These are phyloP conservation scores for Aureobasidium namibiae DNA, from an alignment of 2,329 filamentous ascomycete species.

Conservation along the genomic window DNA sequence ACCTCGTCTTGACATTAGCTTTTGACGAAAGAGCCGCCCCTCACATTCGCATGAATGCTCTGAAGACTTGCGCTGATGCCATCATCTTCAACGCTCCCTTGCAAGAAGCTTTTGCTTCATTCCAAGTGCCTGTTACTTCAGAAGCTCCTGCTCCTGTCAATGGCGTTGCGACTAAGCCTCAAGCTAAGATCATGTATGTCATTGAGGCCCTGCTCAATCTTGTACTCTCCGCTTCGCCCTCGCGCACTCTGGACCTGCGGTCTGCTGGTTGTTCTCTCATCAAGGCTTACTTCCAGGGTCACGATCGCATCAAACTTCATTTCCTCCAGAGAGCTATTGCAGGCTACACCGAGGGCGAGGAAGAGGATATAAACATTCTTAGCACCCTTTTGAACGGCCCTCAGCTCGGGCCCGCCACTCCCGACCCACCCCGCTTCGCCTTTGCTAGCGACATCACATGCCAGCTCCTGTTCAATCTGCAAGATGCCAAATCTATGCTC, in stretches of 20 bases:
- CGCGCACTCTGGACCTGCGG: slow-evolving; percentile 67
- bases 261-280: slow-evolving; percentile 83
- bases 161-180: slow-evolving; percentile 43
- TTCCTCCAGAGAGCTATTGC: slow-evolving; percentile 85
- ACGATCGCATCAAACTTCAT: slow-evolving; percentile 72
- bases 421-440: slow-evolving; percentile 82
- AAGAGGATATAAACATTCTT: slow-evolving; percentile 75
- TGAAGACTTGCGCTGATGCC: slow-evolving; percentile 78
- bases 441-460: slow-evolving; percentile 82
- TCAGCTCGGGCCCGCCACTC: slow-evolving; percentile 46
- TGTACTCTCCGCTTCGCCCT: slow-evolving; percentile 58
- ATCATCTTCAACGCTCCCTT: slow-evolving; percentile 72
- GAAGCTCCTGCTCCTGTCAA: slow-evolving; percentile 35
- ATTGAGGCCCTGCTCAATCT: slow-evolving; percentile 88
- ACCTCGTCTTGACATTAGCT: slow-evolving; percentile 71
- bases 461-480: slow-evolving; percentile 74
- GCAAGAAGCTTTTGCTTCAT: slow-evolving; percentile 82
- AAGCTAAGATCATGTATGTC: slow-evolving; percentile 55
- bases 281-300: slow-evolving; percentile 82
- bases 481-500: slow-evolving; percentile 67
- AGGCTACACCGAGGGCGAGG: slow-evolving; percentile 66
- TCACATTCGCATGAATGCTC: slow-evolving; percentile 76
- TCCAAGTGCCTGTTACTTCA: slow-evolving; percentile 54
- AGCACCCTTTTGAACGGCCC: slow-evolving; percentile 68
- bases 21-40: slow-evolving; percentile 67